Conservation (phyloP, 2,329 filamentous ascomycete genomes). For the Cordyceps sp. region DNA sequence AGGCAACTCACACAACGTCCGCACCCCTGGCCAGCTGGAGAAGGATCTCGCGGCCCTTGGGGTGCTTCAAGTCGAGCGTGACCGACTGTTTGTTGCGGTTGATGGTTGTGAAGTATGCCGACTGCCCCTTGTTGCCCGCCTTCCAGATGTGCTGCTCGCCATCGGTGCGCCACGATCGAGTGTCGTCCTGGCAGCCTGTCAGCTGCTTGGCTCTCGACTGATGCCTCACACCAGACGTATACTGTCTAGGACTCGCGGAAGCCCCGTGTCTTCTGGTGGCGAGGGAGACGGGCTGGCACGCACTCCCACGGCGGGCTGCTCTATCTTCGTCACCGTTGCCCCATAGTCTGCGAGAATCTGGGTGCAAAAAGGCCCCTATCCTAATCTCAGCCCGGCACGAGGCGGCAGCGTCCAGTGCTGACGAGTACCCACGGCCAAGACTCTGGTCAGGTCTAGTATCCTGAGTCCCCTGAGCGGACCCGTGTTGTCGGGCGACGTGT, state of each 20-base stretch:
- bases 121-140: constrained; percentile 11
- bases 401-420: too few species aligned
- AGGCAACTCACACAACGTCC: constrained; percentile 17
- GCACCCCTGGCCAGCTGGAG: constrained; percentile 15
- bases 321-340: constrained; percentile 24
- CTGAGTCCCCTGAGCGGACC: constrained; percentile 3
- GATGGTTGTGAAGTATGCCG: constrained; percentile 23
- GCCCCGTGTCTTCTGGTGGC: too few species aligned
- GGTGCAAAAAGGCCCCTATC: constrained; percentile 17
- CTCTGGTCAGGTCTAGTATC: constrained; percentile 5
- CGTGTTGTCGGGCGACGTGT: neutral
- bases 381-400: too few species aligned
- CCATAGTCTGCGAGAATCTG: constrained; percentile 28
- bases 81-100: constrained; percentile 28
- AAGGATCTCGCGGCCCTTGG: constrained; percentile 13
- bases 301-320: constrained; percentile 10
- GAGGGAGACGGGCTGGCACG: neutral
- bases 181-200: constrained; percentile 5
- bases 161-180: constrained; percentile 5
- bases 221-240: too few species aligned
- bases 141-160: constrained; percentile 11
- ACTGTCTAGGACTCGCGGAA: too few species aligned
- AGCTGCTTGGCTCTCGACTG: too few species aligned
- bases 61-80: constrained; percentile 13
- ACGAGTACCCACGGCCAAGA: constrained; percentile 4